A percentile compares a stretch with the other conserved stretches of the same genome.
phyloP scores from a whole-genome alignment of 768 basidiomycete genomes.

The Pulveroboletus sp. region DNA sequence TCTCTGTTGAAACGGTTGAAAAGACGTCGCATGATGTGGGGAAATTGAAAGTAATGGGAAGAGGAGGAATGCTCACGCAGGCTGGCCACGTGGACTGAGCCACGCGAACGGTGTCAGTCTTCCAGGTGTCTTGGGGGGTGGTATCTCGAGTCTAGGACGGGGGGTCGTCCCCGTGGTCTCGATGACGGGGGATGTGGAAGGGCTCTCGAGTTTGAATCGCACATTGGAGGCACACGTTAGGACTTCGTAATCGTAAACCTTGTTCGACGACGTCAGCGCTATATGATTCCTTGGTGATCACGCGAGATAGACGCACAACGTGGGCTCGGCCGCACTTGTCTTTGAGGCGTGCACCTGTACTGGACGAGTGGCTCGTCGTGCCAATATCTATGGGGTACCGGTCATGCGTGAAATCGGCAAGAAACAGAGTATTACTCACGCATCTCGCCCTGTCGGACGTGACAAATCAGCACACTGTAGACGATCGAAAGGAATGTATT shows the following conservation, averaged over 20 bases:
- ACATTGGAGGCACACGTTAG: slow-evolving; percentile 17
- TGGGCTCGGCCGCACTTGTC: slow-evolving; percentile 9
- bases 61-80: slow-evolving; percentile 12
- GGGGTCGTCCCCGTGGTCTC: neutral
- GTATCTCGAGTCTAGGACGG: no score
- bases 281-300: neutral
- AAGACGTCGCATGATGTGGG: neutral
- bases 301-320: slow-evolving; percentile 1
- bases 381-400: slow-evolving; percentile 12
- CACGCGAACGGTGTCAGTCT: slow-evolving; percentile 5
- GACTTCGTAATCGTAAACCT: slow-evolving; percentile 24
- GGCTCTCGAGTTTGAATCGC: slow-evolving; percentile 10
- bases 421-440: slow-evolving; percentile 13
- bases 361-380: slow-evolving; percentile 7
- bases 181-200: neutral
- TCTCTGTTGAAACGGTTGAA: slow-evolving; percentile 1
- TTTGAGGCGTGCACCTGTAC: slow-evolving; percentile 13
- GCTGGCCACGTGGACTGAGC: slow-evolving; percentile 1
- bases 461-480: slow-evolving; percentile 2
- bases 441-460: slow-evolving; percentile 14
- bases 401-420: neutral
- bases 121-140: neutral
- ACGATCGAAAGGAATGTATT: neutral
- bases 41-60: neutral
- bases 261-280: neutral